Percentiles rank a stretch among this genome's conserved stretches.
These are phyloP conservation scores for Malus sieversii DNA, from an alignment of 306 rosid genomes.

Conservation along the genomic window DNA sequence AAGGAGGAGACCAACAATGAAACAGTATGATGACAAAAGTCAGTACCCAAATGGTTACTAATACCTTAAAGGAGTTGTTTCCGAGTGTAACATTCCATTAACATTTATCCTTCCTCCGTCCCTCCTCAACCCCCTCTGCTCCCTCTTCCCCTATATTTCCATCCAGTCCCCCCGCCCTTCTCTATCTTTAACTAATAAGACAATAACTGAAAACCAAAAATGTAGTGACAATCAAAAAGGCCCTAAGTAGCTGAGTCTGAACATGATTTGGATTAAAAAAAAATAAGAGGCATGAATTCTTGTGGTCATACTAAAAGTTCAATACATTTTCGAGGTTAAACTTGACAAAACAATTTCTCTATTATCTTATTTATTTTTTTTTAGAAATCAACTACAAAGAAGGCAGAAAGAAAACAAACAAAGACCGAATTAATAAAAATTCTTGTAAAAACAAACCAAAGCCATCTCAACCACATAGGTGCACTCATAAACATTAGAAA, in stretches of 20 bases:
- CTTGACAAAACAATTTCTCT: neutral
- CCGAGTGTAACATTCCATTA: too few relatives aligned
- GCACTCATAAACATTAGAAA: neutral
- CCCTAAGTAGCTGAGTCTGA: neutral
- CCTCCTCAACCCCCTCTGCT: too few relatives aligned
- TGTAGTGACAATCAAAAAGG: neutral
- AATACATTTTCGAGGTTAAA: neutral
- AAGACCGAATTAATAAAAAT: neutral
- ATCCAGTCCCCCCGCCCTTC: neutral
- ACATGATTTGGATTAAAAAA: too few relatives aligned
- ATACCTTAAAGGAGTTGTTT: neutral
- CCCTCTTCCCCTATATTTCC: too few relatives aligned
- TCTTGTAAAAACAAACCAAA: neutral
- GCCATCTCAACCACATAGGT: neutral
- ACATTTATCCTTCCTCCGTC: too few relatives aligned
- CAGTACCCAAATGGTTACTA: neutral
- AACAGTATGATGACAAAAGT: neutral
- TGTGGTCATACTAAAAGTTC: neutral
- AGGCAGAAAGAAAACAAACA: neutral
- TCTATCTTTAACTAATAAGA: neutral
- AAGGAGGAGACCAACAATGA: neutral
- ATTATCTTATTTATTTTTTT: too few relatives aligned
- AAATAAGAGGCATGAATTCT: too few relatives aligned
- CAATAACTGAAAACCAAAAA: neutral
- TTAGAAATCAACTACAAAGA: neutral